Evolutionary conservation across 2,329 filamentous ascomycete species (phyloP), one percentile per base, ranked within the genome.

Genomic region (Fusarium circinatum): DNA sequence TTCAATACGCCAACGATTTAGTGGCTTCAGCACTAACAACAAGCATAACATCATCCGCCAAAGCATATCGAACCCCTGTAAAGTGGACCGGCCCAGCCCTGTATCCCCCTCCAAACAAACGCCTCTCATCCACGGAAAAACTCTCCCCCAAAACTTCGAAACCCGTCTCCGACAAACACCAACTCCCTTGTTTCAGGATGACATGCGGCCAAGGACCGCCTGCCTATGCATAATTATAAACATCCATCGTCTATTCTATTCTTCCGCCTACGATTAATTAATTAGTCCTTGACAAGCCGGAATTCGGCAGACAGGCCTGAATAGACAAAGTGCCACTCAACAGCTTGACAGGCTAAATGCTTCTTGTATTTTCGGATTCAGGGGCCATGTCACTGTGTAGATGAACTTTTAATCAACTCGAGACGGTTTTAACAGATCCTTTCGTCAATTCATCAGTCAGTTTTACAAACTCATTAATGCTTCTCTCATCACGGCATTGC

Each of bases 71-170:
- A 10, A 4, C 32, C 44, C 52, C 18, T 32, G 48, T 10, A n/a
- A 26, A 26, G 70, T 74, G 61, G 61, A 57, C 18, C 70, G 12
- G 6, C 47, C n/a, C 38, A 69, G 20, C 57, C 57, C 49, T 68
- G 54, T 32, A 12, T 36, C 24, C 39, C 26, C 26, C 51, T 44
- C n/a, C 24, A 36, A 60, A 64, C 47, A 65, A 70, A 73, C 71
- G 48, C 26, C 49, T 72, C 39, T 59, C 44, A 72, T 63, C 71
- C 71, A 72, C 65, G 71, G 71, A 73, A 73, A 73, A 73, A 73
- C 71, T 73, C 60, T 59, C 41, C 22, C 36, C 30, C 44, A 34
- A 63, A 58, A 67, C 54, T 36, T 66, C 71, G 71, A 73, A 73
- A 73, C 71, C 26, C 30, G 45, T 61, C 57, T 68, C 70, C 52